A percentile compares a stretch with the other conserved stretches of the same genome.
Evolutionary conservation across 495 filamentous ascomycete species (phyloP).

Genomic region (Rhizodiscina lignyota): DNA sequence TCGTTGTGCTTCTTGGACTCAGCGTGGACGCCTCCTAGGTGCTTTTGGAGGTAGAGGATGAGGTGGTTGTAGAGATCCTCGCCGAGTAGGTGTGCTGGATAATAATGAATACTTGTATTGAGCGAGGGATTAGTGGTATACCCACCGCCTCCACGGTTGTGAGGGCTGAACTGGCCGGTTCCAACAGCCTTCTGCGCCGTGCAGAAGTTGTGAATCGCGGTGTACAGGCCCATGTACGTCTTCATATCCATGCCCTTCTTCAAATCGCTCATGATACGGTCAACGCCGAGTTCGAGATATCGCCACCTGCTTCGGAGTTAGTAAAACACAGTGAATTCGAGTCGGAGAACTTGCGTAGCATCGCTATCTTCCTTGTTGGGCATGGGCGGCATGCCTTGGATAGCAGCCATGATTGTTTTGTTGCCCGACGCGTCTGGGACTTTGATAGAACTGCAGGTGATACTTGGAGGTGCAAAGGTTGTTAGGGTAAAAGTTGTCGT

Average conservation of each 20-base stretch:
- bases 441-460: no score
- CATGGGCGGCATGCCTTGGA: conserved; percentile 1
- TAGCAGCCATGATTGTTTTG: neutral
- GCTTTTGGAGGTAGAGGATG: conserved; percentile 61
- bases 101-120: conserved; percentile 6
- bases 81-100: conserved; percentile 71
- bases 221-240: conserved; percentile 95
- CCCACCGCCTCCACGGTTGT: conserved; percentile 56
- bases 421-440: no score
- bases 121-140: no score
- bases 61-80: conserved; percentile 93
- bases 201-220: conserved; percentile 97
- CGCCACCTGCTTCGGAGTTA: conserved; percentile 61
- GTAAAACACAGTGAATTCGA: neutral
- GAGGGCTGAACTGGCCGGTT: neutral
- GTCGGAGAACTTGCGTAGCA: neutral
- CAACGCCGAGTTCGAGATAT: conserved; percentile 73
- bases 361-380: conserved; percentile 2
- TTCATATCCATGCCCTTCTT: conserved; percentile 85
- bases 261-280: conserved; percentile 82
- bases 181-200: conserved; percentile 89
- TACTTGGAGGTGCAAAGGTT: no score
- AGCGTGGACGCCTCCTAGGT: conserved; percentile 48
- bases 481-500: no score
- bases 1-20: conserved; percentile 65